Conservation (phyloP, 2,329 filamentous ascomycete species). For the Xylariaceae sp. region DNA sequence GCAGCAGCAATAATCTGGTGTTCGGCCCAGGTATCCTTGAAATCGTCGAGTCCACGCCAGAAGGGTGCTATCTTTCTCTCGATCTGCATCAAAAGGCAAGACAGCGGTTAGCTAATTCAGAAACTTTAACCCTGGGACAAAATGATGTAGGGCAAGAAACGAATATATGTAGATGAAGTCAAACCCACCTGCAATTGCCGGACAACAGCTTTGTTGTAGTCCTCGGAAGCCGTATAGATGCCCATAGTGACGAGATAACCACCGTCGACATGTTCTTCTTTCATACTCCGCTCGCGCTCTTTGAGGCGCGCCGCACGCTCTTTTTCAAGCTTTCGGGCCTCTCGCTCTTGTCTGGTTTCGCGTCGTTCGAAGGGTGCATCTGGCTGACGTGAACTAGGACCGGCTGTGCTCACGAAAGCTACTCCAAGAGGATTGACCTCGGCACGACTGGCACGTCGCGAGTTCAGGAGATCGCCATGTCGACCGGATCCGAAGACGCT, state of each 20-base stretch:
- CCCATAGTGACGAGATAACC: conserved; percentile 92
- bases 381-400: conserved; percentile 36
- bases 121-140: not conserved
- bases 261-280: conserved; percentile 88
- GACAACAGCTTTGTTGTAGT: conserved; percentile 85
- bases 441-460: conserved; percentile 36
- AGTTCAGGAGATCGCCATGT: conserved; percentile 10
- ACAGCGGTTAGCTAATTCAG: conserved; percentile 11
- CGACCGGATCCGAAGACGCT: conserved; percentile 7
- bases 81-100: conserved; percentile 53
- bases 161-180: not conserved
- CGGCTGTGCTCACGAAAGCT: conserved; percentile 34
- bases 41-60: conserved; percentile 89
- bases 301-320: conserved; percentile 70
- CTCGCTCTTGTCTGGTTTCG: conserved; percentile 87
- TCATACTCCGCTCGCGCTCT: conserved; percentile 85
- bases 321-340: conserved; percentile 77
- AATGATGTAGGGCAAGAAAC: not conserved
- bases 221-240: conserved; percentile 85
- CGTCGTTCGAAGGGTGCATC: conserved; percentile 56
- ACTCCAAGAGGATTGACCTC: conserved; percentile 46
- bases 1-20: conserved; percentile 91
- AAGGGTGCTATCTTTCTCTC: conserved; percentile 90
- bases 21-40: conserved; percentile 84
- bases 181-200: conserved; percentile 77